phyloP scores from a whole-genome alignment of 1,284 basidiomycete genomes.

The Erythrobasidium hasegawianum region DNA sequence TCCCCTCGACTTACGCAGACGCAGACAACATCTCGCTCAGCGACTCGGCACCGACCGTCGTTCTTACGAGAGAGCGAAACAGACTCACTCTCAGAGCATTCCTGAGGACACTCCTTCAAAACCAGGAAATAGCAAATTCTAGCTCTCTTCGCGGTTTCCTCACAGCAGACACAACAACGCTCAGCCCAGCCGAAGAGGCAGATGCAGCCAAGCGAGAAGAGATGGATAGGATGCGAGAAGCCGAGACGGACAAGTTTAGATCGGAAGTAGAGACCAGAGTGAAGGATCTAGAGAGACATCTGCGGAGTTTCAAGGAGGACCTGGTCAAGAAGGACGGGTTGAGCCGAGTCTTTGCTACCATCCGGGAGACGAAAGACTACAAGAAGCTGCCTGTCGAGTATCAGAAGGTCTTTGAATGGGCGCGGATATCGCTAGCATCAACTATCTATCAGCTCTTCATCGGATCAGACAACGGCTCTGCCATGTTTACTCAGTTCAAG shows the following conservation, averaged over 20 bases:
- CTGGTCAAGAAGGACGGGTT: constrained; percentile 86
- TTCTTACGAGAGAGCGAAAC: constrained; percentile 87
- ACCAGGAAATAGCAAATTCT: constrained; percentile 71
- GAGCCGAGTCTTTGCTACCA: constrained; percentile 76
- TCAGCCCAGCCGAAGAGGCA: constrained; percentile 70
- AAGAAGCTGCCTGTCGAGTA: constrained; percentile 79
- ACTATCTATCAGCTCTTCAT: constrained; percentile 94
- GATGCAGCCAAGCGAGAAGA: constrained; percentile 79
- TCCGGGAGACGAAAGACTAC: constrained; percentile 75
- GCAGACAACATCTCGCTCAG: constrained; percentile 39
- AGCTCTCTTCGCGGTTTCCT: constrained; percentile 83
- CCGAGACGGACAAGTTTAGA: constrained; percentile 78
- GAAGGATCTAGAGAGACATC: constrained; percentile 75
- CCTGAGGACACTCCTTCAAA: constrained; percentile 70
- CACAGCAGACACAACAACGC: constrained; percentile 66
- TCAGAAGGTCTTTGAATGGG: constrained; percentile 89
- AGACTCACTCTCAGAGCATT: constrained; percentile 90
- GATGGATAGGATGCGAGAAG: constrained; percentile 82
- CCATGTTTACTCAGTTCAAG: constrained; percentile 81
- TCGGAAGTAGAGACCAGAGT: constrained; percentile 81
- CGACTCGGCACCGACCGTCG: constrained; percentile 47
- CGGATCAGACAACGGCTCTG: constrained; percentile 86
- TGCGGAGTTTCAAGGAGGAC: constrained; percentile 86
- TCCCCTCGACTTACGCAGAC: constrained; percentile 36
- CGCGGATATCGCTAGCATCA: constrained; percentile 91